These are phyloP conservation scores for Aspergillus nanangensis DNA, from an alignment of 495 filamentous ascomycete species.

Conservation along the genomic window DNA sequence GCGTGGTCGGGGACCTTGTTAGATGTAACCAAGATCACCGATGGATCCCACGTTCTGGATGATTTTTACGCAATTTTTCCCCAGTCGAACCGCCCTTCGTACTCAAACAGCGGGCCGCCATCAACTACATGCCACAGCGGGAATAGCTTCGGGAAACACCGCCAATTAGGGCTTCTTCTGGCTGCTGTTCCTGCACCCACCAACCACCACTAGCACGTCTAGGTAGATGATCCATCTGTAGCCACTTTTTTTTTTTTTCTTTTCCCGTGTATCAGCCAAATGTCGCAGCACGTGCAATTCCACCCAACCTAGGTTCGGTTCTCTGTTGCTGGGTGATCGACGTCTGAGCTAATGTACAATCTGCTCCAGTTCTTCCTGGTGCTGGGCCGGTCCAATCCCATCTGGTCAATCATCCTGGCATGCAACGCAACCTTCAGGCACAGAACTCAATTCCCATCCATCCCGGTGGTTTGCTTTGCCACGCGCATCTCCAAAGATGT, in stretches of 20 bases:
- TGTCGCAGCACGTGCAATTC: not conserved
- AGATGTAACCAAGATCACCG: constrained; percentile 11
- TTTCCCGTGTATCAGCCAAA: not conserved
- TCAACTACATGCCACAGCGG: no score
- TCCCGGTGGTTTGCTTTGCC: not conserved
- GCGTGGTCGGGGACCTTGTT: constrained; percentile 1
- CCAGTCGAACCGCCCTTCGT: no score
- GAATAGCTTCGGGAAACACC: not conserved
- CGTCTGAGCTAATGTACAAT: not conserved
- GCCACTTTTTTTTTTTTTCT: no score
- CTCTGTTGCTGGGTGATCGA: not conserved
- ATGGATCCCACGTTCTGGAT: constrained; percentile 9
- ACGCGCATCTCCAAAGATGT: no score
- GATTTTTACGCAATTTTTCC: no score
- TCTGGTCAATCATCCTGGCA: not conserved
- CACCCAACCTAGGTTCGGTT: constrained; percentile 1
- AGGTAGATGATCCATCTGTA: not conserved
- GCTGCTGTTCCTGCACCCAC: no score
- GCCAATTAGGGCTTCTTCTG: no score
- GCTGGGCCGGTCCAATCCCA: not conserved
- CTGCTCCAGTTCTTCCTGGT: no score
- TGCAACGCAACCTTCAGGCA: not conserved
- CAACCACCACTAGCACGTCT: not conserved
- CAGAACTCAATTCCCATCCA: not conserved
- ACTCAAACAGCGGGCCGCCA: no score